Evolutionary conservation across 148 eudicot species (phyloP), one percentile per base, ranked within the genome.

Genomic region (Vaccinium vitisidaea): DNA sequence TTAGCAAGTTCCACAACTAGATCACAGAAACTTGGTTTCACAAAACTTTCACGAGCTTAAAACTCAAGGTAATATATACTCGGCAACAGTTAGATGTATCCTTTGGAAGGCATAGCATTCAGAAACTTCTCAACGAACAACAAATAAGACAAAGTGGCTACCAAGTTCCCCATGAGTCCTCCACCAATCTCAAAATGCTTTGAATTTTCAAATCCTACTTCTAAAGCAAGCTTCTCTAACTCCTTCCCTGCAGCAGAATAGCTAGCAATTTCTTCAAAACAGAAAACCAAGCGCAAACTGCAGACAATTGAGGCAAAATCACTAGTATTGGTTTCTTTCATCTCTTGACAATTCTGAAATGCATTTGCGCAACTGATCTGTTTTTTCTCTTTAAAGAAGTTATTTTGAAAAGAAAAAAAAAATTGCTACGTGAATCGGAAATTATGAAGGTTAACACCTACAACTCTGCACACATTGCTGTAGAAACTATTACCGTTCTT

Each of bases 131-230:
- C 5, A 5, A 27, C 30, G 30, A 27, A 27, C 30, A 27, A 39
- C 1, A 55, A 15, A 14, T n/a, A 70, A 15, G 30, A 27, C 30
- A 27, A 0, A 0, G 30, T 89, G 82, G 91, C 94, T 48, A 96
- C 97, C 87, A 94, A 89, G 88, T 92, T 94, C 46, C 99, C 96
- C 98, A 95, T 95, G 39, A 92, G 87, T 84, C 99, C 98, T 77
- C 92, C 94, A 58, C 88, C 97, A 84, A 92, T 89, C 91, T 94
- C 95, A 74, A 86, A 94, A 90, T 88, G 89, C 84, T 84, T 93
- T 83, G 95, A 95, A 85, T 80, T 84, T 3, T 91, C 88, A 91
- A 95, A 95, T 77, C 99, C 98, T 59, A 65, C 87, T 83, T 83
- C 87, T 78, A 91, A 83, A 83, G 98, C 98, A 61, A 96, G 92